phyloP scores from a whole-genome alignment of 805 yeast genomes.

The Diddensiella caesifluorescens region DNA sequence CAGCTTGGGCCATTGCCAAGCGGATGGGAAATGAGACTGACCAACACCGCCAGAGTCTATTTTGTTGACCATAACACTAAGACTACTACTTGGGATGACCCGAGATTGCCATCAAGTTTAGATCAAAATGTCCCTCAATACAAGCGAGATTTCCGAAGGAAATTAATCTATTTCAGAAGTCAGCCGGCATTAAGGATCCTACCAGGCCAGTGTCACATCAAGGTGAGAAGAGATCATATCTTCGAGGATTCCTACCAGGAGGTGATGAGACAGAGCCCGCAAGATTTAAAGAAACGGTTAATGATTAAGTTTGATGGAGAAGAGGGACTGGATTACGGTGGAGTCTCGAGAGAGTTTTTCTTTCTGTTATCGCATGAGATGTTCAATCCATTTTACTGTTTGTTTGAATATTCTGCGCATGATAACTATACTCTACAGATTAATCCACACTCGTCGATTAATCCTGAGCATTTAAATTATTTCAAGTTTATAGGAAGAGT shows the following conservation, averaged over 20 bases:
- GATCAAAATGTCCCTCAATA: slow-evolving; percentile 99
- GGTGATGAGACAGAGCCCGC: slow-evolving; percentile 98
- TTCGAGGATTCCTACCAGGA: slow-evolving; percentile 98
- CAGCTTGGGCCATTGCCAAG: slow-evolving; percentile 97
- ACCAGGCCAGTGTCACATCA: slow-evolving; percentile 98
- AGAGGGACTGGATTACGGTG: slow-evolving; percentile 99
- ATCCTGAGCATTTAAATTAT: slow-evolving; percentile 96
- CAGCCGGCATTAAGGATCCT: slow-evolving; percentile 96
- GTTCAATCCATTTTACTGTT: slow-evolving; percentile 97
- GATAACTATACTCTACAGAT: slow-evolving; percentile 97
- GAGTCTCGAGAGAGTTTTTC: slow-evolving; percentile 97
- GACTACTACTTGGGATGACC: slow-evolving; percentile 99
- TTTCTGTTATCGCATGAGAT: slow-evolving; percentile 94
- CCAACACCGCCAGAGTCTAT: slow-evolving; percentile 97
- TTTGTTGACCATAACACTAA: slow-evolving; percentile 98
- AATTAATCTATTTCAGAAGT: slow-evolving; percentile 93
- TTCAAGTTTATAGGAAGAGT: slow-evolving; percentile 98
- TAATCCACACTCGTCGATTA: slow-evolving; percentile 93
- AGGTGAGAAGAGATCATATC: slow-evolving; percentile 92
- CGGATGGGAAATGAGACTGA: slow-evolving; percentile 99
- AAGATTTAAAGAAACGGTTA: slow-evolving; percentile 91
- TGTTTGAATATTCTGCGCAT: slow-evolving; percentile 95
- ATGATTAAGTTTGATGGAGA: slow-evolving; percentile 99
- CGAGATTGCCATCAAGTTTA: slow-evolving; percentile 91
- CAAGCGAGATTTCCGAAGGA: slow-evolving; percentile 97